Evolutionary conservation across 2,329 filamentous ascomycete species (phyloP).

Genomic region (Colletotrichum liriopes): DNA sequence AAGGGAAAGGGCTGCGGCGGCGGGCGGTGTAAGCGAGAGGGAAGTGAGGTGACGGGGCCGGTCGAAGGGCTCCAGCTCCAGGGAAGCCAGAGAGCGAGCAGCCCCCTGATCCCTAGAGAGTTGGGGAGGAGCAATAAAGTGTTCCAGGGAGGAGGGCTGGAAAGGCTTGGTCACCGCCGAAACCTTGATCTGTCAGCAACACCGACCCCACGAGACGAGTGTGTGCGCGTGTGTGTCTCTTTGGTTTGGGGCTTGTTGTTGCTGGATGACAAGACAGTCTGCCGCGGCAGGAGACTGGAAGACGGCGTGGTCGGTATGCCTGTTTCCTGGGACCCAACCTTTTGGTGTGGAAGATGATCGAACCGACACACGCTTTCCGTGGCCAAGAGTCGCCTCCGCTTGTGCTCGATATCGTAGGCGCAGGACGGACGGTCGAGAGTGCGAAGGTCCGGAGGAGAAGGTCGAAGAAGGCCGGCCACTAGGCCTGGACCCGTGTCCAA

Average conservation of each 20-base stretch:
- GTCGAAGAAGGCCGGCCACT: background rate
- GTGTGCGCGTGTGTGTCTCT: background rate
- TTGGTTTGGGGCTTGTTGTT: background rate
- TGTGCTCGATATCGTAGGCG: background rate
- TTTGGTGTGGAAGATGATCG: conserved; percentile 3
- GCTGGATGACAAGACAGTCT: conserved; percentile 9
- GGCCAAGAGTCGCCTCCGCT: background rate
- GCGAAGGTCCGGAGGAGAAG: conserved; percentile 1
- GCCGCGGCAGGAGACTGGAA: conserved; percentile 6
- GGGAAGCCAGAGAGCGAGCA: background rate
- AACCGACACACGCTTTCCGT: background rate
- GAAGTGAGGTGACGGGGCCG: conserved; percentile 17
- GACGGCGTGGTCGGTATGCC: conserved; percentile 26
- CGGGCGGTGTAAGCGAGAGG: conserved; percentile 37
- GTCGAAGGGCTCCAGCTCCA: conserved; percentile 14
- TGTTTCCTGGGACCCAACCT: background rate
- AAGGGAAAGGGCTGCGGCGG: conserved; percentile 6
- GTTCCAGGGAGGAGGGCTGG: conserved; percentile 38
- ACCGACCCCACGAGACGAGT: background rate
- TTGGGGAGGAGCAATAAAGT: conserved; percentile 38
- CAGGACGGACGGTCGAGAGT: background rate
- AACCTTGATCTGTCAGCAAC: conserved; percentile 39
- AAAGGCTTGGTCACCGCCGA: conserved; percentile 36
- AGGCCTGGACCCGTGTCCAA: background rate
- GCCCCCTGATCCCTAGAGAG: background rate